Evolutionary conservation across 202 grass and related monocot genomes (phyloP).

Genomic region (Sporobolus alterniflorus): DNA sequence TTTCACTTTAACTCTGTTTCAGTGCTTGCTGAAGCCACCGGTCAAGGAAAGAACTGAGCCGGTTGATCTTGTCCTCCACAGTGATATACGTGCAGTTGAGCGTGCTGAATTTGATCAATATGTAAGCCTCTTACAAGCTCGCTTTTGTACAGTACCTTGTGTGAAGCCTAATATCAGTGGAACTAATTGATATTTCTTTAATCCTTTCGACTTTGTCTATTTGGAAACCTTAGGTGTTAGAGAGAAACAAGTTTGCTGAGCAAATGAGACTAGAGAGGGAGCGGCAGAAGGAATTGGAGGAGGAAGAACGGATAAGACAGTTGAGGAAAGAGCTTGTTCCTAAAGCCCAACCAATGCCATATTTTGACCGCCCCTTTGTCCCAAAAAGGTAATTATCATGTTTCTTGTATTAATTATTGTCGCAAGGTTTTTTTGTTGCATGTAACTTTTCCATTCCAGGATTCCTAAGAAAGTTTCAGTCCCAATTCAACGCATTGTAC

Average conservation of each 20-base stretch:
- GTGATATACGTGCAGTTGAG: slow-evolving; percentile 75
- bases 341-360: slow-evolving; percentile 95
- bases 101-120: slow-evolving; percentile 80
- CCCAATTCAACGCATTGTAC: not conserved
- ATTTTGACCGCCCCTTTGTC: slow-evolving; percentile 84
- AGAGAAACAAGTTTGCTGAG: slow-evolving; percentile 56
- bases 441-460: not conserved
- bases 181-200: not conserved
- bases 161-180: not conserved
- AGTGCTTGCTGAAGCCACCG: slow-evolving; percentile 73
- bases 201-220: slow-evolving; percentile 13
- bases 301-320: slow-evolving; percentile 74
- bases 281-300: slow-evolving; percentile 65
- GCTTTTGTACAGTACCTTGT: not conserved
- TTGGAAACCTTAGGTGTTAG: slow-evolving; percentile 57
- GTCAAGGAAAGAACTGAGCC: slow-evolving; percentile 88
- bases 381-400: slow-evolving; percentile 62
- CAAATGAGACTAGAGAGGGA: slow-evolving; percentile 69
- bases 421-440: not conserved
- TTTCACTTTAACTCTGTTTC: slow-evolving; percentile 25
- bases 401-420: not conserved
- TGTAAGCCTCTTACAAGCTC: slow-evolving; percentile 56
- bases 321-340: slow-evolving; percentile 82
- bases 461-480: not conserved
- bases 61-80: slow-evolving; percentile 78